Evolutionary conservation across 2,329 filamentous ascomycete genomes (phyloP).

Genomic region (Hypoxylon sp.): DNA sequence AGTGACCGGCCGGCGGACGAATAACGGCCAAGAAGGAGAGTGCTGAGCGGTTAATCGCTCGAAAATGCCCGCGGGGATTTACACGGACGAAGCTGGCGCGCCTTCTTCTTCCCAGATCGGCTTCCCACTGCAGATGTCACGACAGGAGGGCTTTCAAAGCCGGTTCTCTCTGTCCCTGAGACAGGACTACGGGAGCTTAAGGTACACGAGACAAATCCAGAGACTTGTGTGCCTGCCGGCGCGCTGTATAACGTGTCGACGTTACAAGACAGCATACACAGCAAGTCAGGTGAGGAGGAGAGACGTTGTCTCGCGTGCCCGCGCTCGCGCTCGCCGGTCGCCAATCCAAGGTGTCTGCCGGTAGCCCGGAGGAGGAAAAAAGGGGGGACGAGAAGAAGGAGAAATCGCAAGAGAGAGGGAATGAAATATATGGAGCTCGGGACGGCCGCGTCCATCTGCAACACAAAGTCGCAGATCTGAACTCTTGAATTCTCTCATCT

Average conservation of each 20-base stretch:
- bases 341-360: conserved; percentile 5
- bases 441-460: conserved; percentile 8
- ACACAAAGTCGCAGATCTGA: conserved; percentile 16
- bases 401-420: background rate
- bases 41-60: conserved; percentile 10
- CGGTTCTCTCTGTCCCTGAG: no score
- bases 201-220: conserved; percentile 29
- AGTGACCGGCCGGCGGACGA: conserved; percentile 10
- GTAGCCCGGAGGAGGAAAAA: background rate
- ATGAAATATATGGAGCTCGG: conserved; percentile 3
- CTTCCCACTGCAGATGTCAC: conserved; percentile 27
- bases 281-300: conserved; percentile 12
- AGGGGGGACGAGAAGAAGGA: background rate
- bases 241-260: conserved; percentile 27
- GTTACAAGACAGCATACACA: conserved; percentile 10
- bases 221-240: conserved; percentile 9
- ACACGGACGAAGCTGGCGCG: no score
- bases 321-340: conserved; percentile 19
- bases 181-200: no score
- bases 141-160: conserved; percentile 16
- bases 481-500: background rate
- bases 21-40: background rate
- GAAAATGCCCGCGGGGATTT: conserved; percentile 13
- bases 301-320: conserved; percentile 26
- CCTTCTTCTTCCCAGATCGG: conserved; percentile 21